Conservation (phyloP, 2,329 filamentous ascomycete species). For the Beauveria asiatica region DNA sequence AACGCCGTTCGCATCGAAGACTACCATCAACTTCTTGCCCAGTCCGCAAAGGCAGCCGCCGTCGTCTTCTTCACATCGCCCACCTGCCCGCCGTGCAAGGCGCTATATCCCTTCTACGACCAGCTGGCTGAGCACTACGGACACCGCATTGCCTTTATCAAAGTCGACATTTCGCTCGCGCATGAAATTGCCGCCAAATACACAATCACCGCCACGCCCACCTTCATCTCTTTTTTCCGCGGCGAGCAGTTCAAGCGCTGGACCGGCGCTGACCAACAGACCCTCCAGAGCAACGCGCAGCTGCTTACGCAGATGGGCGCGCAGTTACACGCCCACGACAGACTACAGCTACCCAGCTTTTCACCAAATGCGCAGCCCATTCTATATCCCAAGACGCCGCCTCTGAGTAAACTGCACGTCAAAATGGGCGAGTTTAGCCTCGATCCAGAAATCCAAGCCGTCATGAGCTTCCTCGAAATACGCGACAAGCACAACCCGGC, state of each 20-base stretch:
- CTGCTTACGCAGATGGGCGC: conserved; percentile 67
- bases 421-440: conserved; percentile 59
- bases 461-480: conserved; percentile 64
- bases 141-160: conserved; percentile 63
- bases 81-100: conserved; percentile 77
- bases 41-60: conserved; percentile 60
- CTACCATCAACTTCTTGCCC: conserved; percentile 31
- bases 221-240: conserved; percentile 76
- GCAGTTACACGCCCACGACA: conserved; percentile 67
- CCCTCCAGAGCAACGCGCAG: conserved; percentile 62
- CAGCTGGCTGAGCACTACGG: conserved; percentile 67
- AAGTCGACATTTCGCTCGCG: conserved; percentile 67
- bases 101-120: conserved; percentile 74
- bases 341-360: conserved; percentile 62
- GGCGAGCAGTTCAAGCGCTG: conserved; percentile 72
- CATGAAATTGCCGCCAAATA: conserved; percentile 57
- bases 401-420: conserved; percentile 68
- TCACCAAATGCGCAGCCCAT: conserved; percentile 57
- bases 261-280: conserved; percentile 63
- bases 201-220: conserved; percentile 69
- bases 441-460: conserved; percentile 49
- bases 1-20: conserved; percentile 42
- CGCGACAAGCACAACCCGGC: conserved; percentile 41
- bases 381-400: conserved; percentile 69
- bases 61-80: conserved; percentile 89